These are phyloP conservation scores for Aphanomyces euteiches DNA, from an alignment of 352 stramenopile species.

Conservation along the genomic window DNA sequence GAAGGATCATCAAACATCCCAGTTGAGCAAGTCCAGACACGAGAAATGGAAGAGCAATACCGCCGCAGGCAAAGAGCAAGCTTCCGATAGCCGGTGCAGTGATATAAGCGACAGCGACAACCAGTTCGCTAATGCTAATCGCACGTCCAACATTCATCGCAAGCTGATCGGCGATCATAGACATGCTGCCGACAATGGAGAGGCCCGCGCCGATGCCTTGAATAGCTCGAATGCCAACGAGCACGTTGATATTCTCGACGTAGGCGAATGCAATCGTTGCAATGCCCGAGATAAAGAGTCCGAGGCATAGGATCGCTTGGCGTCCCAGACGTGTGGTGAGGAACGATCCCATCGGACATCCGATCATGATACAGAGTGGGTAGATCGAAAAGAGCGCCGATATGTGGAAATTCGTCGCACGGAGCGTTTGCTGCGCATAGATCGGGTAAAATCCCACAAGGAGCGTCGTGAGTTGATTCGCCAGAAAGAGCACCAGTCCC, in stretches of 20 bases:
- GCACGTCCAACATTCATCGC: slow-evolving; percentile 47
- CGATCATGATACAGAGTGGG: slow-evolving; percentile 70
- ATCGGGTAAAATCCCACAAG: slow-evolving; percentile 69
- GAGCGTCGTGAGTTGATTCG: slow-evolving; percentile 70
- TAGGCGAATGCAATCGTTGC: slow-evolving; percentile 70
- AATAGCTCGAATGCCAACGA: slow-evolving; percentile 52
- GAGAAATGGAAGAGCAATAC: slow-evolving; percentile 59
- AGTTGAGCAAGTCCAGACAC: slow-evolving; percentile 56
- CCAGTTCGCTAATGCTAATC: slow-evolving; percentile 59
- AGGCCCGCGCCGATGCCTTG: slow-evolving; percentile 50
- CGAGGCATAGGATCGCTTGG: slow-evolving; percentile 65
- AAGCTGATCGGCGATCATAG: slow-evolving; percentile 68
- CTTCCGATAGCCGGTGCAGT: slow-evolving; percentile 55
- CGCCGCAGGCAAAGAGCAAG: slow-evolving; percentile 49
- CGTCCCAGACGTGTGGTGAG: slow-evolving; percentile 46
- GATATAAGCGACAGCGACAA: slow-evolving; percentile 64
- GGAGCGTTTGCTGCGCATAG: slow-evolving; percentile 46
- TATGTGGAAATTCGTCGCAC: slow-evolving; percentile 48
- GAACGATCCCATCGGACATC: slow-evolving; percentile 51
- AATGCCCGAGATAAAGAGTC: slow-evolving; percentile 55
- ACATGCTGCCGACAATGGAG: slow-evolving; percentile 58
- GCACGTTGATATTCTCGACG: slow-evolving; percentile 35
- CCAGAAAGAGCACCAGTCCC: slow-evolving; percentile 57
- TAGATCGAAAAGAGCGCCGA: slow-evolving; percentile 72
- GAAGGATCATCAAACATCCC: slow-evolving; percentile 55